Evolutionary conservation across 306 rosid species (phyloP).

Genomic region (Sophora flavescens): DNA sequence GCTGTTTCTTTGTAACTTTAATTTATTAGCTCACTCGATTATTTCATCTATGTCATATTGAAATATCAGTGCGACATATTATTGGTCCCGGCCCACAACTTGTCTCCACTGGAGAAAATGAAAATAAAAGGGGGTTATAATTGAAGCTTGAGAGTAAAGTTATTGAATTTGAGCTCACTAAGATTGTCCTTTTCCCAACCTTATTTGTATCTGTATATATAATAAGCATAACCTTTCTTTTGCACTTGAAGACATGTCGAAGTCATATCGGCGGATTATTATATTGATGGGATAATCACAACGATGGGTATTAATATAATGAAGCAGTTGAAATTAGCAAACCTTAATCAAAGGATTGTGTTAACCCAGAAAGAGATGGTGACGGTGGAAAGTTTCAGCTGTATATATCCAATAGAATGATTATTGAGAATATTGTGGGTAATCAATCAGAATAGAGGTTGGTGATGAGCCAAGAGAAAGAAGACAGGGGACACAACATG

Average conservation of each 20-base stretch:
- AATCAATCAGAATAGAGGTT: not conserved
- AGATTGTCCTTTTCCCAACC: constrained; percentile 44
- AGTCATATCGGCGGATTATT: constrained; percentile 43
- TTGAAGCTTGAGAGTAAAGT: constrained; percentile 32
- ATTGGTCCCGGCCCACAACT: constrained; percentile 41
- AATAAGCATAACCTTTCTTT: constrained; percentile 20
- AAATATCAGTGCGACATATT: constrained; percentile 31
- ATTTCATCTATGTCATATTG: constrained; percentile 41
- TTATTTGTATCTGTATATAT: not conserved
- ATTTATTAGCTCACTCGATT: constrained; percentile 31
- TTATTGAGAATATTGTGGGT: not conserved
- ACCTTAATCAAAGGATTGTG: not conserved
- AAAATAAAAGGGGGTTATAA: not conserved
- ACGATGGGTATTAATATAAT: not conserved
- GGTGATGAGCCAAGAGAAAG: constrained; percentile 23
- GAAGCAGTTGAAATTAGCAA: not conserved
- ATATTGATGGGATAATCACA: not conserved
- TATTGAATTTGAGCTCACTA: constrained; percentile 37
- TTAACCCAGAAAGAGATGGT: not conserved
- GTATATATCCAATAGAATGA: not conserved
- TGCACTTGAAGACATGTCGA: constrained; percentile 42
- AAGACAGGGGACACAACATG: constrained; percentile 49
- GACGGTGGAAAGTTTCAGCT: not conserved
- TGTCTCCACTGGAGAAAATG: constrained; percentile 19
- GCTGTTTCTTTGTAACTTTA: not conserved